Base-by-base conservation (phyloP, 83 land plant species). In the Diphasiastrum complanatum region DNA sequence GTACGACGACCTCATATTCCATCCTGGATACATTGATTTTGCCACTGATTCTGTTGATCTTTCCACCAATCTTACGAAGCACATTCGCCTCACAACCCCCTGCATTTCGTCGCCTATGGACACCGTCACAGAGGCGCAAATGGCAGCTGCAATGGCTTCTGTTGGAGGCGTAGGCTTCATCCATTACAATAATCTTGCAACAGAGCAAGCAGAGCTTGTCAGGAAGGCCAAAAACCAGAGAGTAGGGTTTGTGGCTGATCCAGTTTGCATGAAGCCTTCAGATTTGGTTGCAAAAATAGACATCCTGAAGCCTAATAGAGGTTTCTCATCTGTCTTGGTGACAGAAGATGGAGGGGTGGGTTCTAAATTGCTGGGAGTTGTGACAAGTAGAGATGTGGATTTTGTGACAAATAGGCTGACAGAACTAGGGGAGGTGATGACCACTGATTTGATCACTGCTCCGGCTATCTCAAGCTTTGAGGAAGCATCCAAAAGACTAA, bases 81-180 rank as follows among this genome's bases (percentile, higher is more conserved):
- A 75, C 69, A 61, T 95, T 57, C 12, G 31, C 19, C 78, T 95
- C 69, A 51, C 81, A 23, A 73, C 78, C 53, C 99, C 99, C 28
- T 79, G 84, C 61, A 81, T 95, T 34, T 71, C 97, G 5, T 95
- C 97, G 19, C 99, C 99, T 35, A 95, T 95, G 99, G 99, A 95
- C 76, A 95, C 97, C 28, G 99, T 95, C 64, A 79, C 97, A 52
- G 99, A 89, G 64, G 61, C 84, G 32, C 53, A 81, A 59, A 95
- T 95, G 99, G 97, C 97, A 18, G 80, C 75, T 8, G 83, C 97
- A 57, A 86, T 95, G 93, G 99, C 99, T 2, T n/a, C 84, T 5
- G 68, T 84, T 2, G 99, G 97, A 10, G 97, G 89, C 27, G 78
- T 84, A 27, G 92, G 89, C 26, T 75, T 95, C 61, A 61, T 95